A percentile compares a stretch with the other conserved stretches of the same genome.
Evolutionary conservation across 2,329 filamentous ascomycete species (phyloP).

Genomic region (Neocucurbitaria cava): DNA sequence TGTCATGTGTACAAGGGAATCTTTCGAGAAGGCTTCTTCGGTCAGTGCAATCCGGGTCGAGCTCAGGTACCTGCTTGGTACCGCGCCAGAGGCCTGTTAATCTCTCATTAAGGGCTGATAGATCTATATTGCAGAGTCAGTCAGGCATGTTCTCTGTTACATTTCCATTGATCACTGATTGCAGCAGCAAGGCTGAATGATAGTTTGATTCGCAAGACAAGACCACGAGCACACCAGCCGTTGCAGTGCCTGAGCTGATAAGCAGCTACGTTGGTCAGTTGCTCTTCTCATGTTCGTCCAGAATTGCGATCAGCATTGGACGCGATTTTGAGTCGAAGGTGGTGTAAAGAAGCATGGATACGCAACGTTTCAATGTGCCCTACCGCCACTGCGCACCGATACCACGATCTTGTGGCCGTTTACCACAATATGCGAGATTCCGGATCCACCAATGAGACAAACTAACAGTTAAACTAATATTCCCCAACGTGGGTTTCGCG

Average conservation of each 20-base stretch:
- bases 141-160: conserved; percentile 1
- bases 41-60: conserved; percentile 19
- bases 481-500: conserved; percentile 32
- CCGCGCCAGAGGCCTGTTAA: conserved; percentile 6
- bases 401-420: conserved; percentile 12
- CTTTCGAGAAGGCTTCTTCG: conserved; percentile 30
- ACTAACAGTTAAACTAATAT: conserved; percentile 17
- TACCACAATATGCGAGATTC: conserved; percentile 8
- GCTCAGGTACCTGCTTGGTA: conserved; percentile 17
- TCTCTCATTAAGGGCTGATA: conserved; percentile 7
- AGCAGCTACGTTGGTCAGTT: neutral
- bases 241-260: neutral
- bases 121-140: conserved; percentile 7
- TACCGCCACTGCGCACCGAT: neutral
- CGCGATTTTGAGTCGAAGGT: neutral
- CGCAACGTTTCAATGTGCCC: too few relatives aligned
- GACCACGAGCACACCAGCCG: neutral
- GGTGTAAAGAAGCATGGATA: neutral
- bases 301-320: neutral
- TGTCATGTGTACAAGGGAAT: conserved; percentile 27
- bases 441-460: conserved; percentile 10
- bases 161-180: conserved; percentile 6
- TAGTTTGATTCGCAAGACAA: neutral
- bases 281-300: neutral
- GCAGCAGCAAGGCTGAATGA: neutral